Evolutionary conservation across 768 basidiomycete genomes (phyloP), one percentile per base, ranked within the genome.

Genomic region (Russula sp.): DNA sequence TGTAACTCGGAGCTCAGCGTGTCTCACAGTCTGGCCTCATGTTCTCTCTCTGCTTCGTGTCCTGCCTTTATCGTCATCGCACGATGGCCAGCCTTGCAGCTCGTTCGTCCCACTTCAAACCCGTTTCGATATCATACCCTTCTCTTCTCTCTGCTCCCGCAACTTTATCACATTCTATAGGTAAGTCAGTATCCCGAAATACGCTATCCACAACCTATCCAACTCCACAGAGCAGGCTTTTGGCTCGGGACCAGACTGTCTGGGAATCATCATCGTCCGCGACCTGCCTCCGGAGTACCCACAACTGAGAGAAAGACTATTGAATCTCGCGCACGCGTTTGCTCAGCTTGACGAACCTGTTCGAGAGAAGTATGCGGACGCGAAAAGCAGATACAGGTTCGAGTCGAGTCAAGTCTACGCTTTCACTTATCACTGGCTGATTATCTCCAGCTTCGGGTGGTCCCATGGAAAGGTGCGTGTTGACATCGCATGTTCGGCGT

Each of bases 401-500:
- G 81, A 36, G 32, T 66, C 57, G 81, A 36, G 36, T 66, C 57
- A 81, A 36, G 36, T 20, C 10, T 30, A 22, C 22, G 9, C 14
- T 13, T 22, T 34, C 14, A 24, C 53, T n/a, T 42, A 36, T 55
- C 63, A 26, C 30, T 49, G 14, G 13, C 59, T 60, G n/a, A 60
- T 64, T 34, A 49, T 64, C 36, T n/a, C 55, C 48, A 64, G 88
- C 73, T 98, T 94, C 74, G 96, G 96, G n/a, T 98, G 96, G 96
- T 92, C 89, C 50, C 92, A 96, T 75, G 96, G 96, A 60, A 97
- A 98, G 81, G 90, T 86, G 69, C 57, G 72, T 57, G 72, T 66
- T 18, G 34, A 11, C 26, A 26, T 24, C 53, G 26, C 26, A 36
- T 20, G 26, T 24, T 32, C 28, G 34, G 28, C 10, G 14, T 48